These are phyloP conservation scores for Phaffomyces antillensis DNA, from an alignment of 805 yeast species.

Conservation along the genomic window DNA sequence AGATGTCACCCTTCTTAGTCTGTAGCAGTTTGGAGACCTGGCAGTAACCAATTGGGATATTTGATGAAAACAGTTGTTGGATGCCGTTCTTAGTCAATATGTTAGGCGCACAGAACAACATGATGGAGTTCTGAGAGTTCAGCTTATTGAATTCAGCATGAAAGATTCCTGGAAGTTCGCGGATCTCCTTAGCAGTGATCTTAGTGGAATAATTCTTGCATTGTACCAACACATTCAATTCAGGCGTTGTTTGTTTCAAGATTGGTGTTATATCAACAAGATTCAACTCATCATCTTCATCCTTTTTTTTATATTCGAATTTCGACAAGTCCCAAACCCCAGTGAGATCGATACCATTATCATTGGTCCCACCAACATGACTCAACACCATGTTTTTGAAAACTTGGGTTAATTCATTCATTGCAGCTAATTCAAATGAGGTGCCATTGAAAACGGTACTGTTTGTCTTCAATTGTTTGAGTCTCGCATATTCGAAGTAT, in stretches of 20 bases:
- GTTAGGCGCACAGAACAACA: constrained; percentile 17
- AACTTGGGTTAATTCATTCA: constrained; percentile 6
- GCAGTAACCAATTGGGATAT: constrained; percentile 17
- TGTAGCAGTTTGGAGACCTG: constrained; percentile 13
- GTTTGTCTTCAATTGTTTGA: constrained; percentile 10
- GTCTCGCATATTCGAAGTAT: constrained; percentile 16
- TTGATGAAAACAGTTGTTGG: constrained; percentile 14
- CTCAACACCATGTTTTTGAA: constrained; percentile 4
- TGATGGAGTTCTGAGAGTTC: constrained; percentile 12
- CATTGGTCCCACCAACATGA: constrained; percentile 21
- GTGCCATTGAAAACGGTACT: constrained; percentile 22
- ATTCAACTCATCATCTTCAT: too few species aligned
- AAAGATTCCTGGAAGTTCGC: constrained; percentile 20
- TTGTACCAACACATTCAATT: constrained; percentile 19
- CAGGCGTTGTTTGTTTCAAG: constrained; percentile 8
- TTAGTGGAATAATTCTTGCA: constrained; percentile 20
- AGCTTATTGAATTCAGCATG: constrained; percentile 12
- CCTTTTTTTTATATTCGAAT: neutral
- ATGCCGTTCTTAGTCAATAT: constrained; percentile 16
- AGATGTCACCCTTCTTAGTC: constrained; percentile 4
- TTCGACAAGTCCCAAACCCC: constrained; percentile 16
- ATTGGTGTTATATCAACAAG: neutral
- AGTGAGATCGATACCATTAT: constrained; percentile 20
- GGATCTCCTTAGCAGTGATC: constrained; percentile 20
- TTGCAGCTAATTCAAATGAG: constrained; percentile 18